Evolutionary conservation across 164 flowering plant species (phyloP).

Genomic region (Hamamelis virginiana): DNA sequence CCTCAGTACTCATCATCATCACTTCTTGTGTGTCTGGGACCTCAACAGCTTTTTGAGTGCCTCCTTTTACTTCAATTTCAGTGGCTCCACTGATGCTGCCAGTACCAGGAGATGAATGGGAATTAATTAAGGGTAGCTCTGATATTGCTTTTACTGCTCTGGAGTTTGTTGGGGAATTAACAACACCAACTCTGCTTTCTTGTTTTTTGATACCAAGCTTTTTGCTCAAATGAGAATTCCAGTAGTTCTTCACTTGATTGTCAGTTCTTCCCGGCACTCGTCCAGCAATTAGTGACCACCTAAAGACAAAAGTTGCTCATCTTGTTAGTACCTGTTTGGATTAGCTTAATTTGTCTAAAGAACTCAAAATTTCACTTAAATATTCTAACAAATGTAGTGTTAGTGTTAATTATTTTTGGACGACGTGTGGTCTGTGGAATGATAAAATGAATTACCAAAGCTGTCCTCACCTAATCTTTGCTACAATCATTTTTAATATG

Average conservation of each 20-base stretch:
- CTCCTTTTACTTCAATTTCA: neutral
- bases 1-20: neutral
- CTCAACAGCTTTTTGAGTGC: neutral
- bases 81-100: neutral
- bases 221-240: slow-evolving; percentile 44
- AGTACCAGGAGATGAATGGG: neutral
- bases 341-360: too few species aligned
- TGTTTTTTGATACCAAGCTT: slow-evolving; percentile 22
- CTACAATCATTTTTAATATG: too few species aligned
- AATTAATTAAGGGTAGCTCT: neutral
- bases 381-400: too few species aligned
- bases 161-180: neutral
- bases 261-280: slow-evolving; percentile 47
- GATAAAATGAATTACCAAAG: too few species aligned
- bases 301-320: too few species aligned
- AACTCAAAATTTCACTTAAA: too few species aligned
- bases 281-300: slow-evolving; percentile 50
- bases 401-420: too few species aligned
- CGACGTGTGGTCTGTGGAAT: too few species aligned
- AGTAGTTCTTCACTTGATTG: slow-evolving; percentile 48
- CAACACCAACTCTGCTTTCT: neutral
- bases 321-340: too few species aligned
- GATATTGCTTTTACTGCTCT: neutral
- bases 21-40: neutral
- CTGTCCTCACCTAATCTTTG: too few species aligned